Evolutionary conservation across 1,139 yeast genomes (phyloP).

Genomic region (Geotrichum citri-aurantii): DNA sequence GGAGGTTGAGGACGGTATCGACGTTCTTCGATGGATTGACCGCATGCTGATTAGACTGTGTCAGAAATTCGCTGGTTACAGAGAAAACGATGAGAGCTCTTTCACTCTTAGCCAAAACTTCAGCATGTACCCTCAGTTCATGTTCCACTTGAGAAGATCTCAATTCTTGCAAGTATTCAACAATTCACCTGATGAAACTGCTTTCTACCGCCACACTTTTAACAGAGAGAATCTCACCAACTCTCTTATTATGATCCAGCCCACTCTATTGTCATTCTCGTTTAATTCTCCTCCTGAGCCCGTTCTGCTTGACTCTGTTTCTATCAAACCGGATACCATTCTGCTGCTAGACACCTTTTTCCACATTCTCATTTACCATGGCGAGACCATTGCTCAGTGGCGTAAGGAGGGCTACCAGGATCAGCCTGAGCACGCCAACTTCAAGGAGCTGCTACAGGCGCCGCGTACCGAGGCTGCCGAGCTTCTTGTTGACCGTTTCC

Average conservation of each 20-base stretch:
- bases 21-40: slow-evolving; percentile 72
- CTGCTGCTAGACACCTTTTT: slow-evolving; percentile 67
- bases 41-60: slow-evolving; percentile 68
- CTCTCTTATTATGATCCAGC: slow-evolving; percentile 69
- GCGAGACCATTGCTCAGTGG: slow-evolving; percentile 65
- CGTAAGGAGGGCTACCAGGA: slow-evolving; percentile 63
- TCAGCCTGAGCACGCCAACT: slow-evolving; percentile 55
- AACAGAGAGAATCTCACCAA: slow-evolving; percentile 63
- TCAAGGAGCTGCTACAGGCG: slow-evolving; percentile 53
- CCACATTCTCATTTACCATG: slow-evolving; percentile 67
- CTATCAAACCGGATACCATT: slow-evolving; percentile 56
- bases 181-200: slow-evolving; percentile 75
- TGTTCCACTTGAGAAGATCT: slow-evolving; percentile 66
- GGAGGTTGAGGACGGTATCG: slow-evolving; percentile 46
- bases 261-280: slow-evolving; percentile 61
- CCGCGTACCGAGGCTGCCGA: slow-evolving; percentile 70
- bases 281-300: slow-evolving; percentile 56
- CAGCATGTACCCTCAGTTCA: slow-evolving; percentile 68
- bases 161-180: slow-evolving; percentile 66
- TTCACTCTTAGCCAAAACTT: slow-evolving; percentile 66
- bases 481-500: slow-evolving; percentile 61
- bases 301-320: slow-evolving; percentile 62
- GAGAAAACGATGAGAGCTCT: slow-evolving; percentile 59
- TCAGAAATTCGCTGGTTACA: slow-evolving; percentile 69
- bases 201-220: slow-evolving; percentile 60